Base-by-base conservation (phyloP, 176 grass and related monocot species). In the Musa beccarii region DNA sequence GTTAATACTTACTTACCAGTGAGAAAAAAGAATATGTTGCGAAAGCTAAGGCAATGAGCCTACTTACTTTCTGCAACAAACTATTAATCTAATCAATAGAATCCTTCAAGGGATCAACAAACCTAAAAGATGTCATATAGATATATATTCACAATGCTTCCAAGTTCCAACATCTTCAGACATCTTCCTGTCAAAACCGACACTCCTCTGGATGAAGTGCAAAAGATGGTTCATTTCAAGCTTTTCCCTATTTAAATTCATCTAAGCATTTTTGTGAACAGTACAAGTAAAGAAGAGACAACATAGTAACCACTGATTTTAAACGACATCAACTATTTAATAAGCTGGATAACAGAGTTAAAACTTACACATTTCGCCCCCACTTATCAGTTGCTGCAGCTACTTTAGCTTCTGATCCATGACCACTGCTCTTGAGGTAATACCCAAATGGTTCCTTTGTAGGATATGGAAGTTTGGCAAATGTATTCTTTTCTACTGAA, bases 291-390 rank as follows among this genome's bases (percentile, higher is more conserved):
- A 25, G 63, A 21, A 66, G 10, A 12, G 23, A 66, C 10, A 70
- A 70, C 11, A 51, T 9, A 20, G 1, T 9, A 20, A 5, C 8
- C 51, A 11, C 68, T 51, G 29, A 21, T 1, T 70, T 9, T 52
- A 70, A 43, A 68, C 12, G 3, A 19, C 10, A 10, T 50, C 34
- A 69, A 49, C 4, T 16, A 69, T 69, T 19, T 50, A 49, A 85
- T 11, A 80, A 55, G 54, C 29, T 67, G 56, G 11, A 76, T 72
- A 77, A 72, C 14, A 71, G 70, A 49, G 19, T 8, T 8, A 51
- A 49, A 89, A 81, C 84, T 87, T 88, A 99, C 95, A 89, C 81
- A 89, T 99, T 99, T 93, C 88, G 87, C 23, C 95, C 90, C 95
- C 95, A 94, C 78, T 99, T 99, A 80, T 94, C 88, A 79, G 88